A percentile compares a stretch with the other conserved stretches of the same genome.
These are phyloP conservation scores for Colletotrichum sp. DNA, from an alignment of 2,329 filamentous ascomycete genomes.

Conservation along the genomic window DNA sequence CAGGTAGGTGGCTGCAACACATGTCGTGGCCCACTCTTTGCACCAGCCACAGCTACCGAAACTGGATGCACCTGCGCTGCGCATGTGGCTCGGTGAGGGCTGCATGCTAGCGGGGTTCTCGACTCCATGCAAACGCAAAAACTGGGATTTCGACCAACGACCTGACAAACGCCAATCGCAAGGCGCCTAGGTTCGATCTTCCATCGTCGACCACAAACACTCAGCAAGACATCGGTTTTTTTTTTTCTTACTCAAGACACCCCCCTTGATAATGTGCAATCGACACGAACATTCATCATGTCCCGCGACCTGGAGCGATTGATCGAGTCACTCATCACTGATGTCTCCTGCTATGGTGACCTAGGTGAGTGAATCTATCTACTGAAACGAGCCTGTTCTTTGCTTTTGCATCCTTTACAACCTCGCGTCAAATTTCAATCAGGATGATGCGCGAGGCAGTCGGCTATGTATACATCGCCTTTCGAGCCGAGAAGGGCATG, in stretches of 20 bases:
- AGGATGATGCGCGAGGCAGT: neutral
- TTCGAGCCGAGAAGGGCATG: neutral
- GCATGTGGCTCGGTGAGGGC: neutral
- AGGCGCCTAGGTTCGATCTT: conserved; percentile 2
- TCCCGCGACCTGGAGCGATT: conserved; percentile 21
- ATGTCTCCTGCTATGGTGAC: conserved; percentile 23
- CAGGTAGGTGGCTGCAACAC: neutral
- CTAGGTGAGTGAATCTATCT: conserved; percentile 12
- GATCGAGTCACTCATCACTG: conserved; percentile 21
- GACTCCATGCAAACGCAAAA: neutral
- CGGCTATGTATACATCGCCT: neutral
- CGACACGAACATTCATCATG: neutral
- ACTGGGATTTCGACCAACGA: neutral
- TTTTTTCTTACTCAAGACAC: neutral
- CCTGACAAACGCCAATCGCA: neutral
- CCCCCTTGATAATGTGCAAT: conserved; percentile 1
- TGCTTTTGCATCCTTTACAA: neutral
- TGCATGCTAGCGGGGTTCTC: neutral
- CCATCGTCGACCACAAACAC: conserved; percentile 5
- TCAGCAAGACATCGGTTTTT: neutral
- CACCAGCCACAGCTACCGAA: neutral
- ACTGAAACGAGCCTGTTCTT: neutral
- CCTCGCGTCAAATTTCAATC: neutral
- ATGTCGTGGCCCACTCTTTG: neutral
- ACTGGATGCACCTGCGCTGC: neutral